phyloP scores from a whole-genome alignment of 2,329 filamentous ascomycete genomes.

The Keithomyces neogunnii region DNA sequence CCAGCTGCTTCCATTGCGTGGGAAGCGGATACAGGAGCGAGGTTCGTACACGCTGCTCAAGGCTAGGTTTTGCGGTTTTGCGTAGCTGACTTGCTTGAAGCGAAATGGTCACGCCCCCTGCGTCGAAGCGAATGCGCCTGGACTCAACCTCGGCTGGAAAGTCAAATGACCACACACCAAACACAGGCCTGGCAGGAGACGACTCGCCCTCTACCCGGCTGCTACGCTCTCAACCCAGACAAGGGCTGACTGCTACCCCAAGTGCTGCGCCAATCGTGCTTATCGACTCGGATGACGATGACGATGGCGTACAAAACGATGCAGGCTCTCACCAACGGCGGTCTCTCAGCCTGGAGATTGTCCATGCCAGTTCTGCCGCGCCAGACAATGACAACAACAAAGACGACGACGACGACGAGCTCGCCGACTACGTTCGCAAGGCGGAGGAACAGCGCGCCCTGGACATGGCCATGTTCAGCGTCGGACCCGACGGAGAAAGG shows the following conservation, averaged over 20 bases:
- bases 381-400: conserved; percentile 6
- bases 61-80: not conserved
- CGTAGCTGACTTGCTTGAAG: conserved; percentile 11
- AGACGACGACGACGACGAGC: conserved; percentile 29
- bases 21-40: not conserved
- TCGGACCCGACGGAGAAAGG: conserved; percentile 8
- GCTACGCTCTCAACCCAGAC: conserved; percentile 7
- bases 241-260: not conserved
- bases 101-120: conserved; percentile 26
- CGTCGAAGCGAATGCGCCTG: conserved; percentile 28
- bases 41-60: not conserved
- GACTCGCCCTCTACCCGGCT: conserved; percentile 16
- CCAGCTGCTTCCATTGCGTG: not conserved
- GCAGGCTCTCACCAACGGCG: conserved; percentile 6
- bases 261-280: conserved; percentile 15
- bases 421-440: conserved; percentile 35
- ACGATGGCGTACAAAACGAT: conserved; percentile 2
- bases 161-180: conserved; percentile 4
- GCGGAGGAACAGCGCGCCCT: conserved; percentile 27
- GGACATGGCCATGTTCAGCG: conserved; percentile 14
- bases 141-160: conserved; percentile 13
- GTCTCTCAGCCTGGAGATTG: conserved; percentile 16
- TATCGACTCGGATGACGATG: conserved; percentile 24
- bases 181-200: conserved; percentile 8
- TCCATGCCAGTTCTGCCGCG: conserved; percentile 15